Evolutionary conservation across 177 flowering plant species (phyloP), one percentile per base, ranked within the genome.

Genomic region (Tripterygium wilfordii): DNA sequence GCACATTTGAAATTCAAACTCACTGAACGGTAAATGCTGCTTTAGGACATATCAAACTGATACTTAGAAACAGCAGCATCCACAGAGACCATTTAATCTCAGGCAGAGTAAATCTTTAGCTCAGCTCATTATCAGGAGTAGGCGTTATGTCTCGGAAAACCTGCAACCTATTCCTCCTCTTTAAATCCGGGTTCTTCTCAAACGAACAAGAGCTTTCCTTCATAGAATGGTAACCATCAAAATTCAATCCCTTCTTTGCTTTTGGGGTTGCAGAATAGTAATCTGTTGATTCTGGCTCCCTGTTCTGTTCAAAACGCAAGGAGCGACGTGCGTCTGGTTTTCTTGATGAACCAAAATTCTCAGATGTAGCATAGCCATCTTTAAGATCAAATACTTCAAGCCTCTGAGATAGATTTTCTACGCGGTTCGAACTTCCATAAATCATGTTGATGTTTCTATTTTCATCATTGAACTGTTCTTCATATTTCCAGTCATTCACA

Each of bases 131-230:
- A 27, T 60, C 70, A 13, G 72, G 68, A 36, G 23, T 25, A 42
- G 46, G 72, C 41, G 80, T 64, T 24, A 78, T 73, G 17, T 81
- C 73, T 55, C 49, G 52, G 60, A 77, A 79, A 44, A 77, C 79
- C 51, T 67, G 73, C 60, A 79, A 65, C 67, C 85, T 73, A 53
- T 66, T 76, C 36, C 68, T 63, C 60, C 58, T 50, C 50, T 13
- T 44, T 21, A 23, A 21, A n/a, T 38, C 45, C 36, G 55, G 62
- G 2, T 21, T 7, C 10, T 45, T 56, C 25, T 60, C 70, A 16
- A 68, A 72, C 26, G 54, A 60, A n/a, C n/a, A n/a, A n/a, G n/a
- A n/a, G n/a, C n/a, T n/a, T n/a, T n/a, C n/a, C n/a, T n/a, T n/a
- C n/a, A n/a, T n/a, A n/a, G n/a, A n/a, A n/a, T n/a, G n/a, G n/a